Evolutionary conservation across 345 rosid species (phyloP).

Genomic region (Erodium maritimum): DNA sequence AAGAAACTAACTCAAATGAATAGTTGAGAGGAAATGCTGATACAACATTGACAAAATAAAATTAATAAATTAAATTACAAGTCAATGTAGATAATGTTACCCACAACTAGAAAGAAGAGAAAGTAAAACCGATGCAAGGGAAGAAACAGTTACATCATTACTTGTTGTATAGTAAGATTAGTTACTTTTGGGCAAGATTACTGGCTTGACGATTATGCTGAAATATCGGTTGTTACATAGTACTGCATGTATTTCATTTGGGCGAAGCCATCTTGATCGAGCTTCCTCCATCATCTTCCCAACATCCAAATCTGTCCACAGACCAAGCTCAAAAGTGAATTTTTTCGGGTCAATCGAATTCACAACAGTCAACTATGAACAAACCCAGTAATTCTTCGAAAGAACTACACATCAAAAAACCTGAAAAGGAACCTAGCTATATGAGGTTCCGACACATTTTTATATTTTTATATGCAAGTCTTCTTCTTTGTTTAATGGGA

Average conservation of each 20-base stretch:
- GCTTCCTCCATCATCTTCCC: constrained; percentile 60
- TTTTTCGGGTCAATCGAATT: background rate
- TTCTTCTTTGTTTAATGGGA: no score
- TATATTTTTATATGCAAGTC: no score
- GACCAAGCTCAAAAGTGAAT: constrained; percentile 6
- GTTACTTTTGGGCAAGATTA: constrained; percentile 73
- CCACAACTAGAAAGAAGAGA: background rate
- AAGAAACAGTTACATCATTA: background rate
- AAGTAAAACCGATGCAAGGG: background rate
- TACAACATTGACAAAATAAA: background rate
- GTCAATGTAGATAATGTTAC: background rate
- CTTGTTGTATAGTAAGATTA: background rate
- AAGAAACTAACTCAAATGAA: background rate
- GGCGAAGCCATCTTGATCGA: constrained; percentile 82
- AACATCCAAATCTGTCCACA: constrained; percentile 67
- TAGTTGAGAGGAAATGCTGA: background rate
- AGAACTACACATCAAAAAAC: no score
- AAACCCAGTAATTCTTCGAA: background rate
- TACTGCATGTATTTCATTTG: constrained; percentile 84
- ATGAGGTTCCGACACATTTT: no score
- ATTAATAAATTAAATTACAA: background rate
- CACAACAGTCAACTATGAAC: background rate
- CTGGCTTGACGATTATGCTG: constrained; percentile 66
- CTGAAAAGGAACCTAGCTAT: no score
- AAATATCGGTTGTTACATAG: constrained; percentile 66